Evolutionary conservation across 257 asterid genomes (phyloP).

Genomic region (Sherardia arvensis): DNA sequence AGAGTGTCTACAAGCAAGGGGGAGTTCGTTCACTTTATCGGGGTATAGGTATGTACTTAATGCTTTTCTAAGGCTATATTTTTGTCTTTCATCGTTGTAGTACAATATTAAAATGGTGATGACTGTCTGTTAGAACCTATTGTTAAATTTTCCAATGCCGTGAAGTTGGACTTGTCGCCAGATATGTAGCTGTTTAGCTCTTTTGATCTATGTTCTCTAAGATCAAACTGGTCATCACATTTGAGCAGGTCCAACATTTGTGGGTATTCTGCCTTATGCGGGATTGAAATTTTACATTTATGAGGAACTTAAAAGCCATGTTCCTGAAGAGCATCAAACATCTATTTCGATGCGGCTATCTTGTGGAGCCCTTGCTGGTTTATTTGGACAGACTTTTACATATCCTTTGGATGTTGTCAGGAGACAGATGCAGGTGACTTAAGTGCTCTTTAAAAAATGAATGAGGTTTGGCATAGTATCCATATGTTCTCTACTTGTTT

Average conservation of each 20-base stretch:
- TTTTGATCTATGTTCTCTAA: background rate
- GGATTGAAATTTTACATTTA: constrained; percentile 87
- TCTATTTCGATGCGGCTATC: constrained; percentile 72
- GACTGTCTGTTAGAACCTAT: background rate
- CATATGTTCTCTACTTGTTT: background rate
- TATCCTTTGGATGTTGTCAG: constrained; percentile 94
- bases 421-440: constrained; percentile 91
- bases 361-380: constrained; percentile 95
- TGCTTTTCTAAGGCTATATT: background rate
- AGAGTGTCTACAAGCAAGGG: constrained; percentile 67
- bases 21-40: constrained; percentile 84
- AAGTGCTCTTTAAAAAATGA: background rate
- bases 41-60: constrained; percentile 60
- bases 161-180: background rate
- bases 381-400: constrained; percentile 90
- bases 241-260: constrained; percentile 77
- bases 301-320: constrained; percentile 73
- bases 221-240: background rate
- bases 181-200: background rate
- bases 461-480: background rate
- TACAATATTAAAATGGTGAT: background rate
- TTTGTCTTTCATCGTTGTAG: background rate
- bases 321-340: constrained; percentile 76
- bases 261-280: constrained; percentile 95
- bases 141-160: background rate